A percentile compares a stretch with the other conserved stretches of the same genome.
Conservation (phyloP, 495 filamentous ascomycete species). For the Penicillium coprophilum region DNA sequence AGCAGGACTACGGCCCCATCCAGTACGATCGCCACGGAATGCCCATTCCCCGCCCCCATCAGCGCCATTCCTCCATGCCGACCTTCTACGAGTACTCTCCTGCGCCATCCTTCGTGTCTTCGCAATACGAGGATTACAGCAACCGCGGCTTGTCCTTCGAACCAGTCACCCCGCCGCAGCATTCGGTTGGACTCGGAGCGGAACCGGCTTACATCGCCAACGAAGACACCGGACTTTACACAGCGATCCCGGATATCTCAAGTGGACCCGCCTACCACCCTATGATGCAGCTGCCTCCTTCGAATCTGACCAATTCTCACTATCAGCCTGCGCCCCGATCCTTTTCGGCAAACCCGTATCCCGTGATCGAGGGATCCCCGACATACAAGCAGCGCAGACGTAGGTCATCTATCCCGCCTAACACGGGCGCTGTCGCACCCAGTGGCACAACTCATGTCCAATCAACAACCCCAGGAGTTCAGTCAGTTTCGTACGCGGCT, state of each 20-base stretch:
- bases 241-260: constrained; percentile 82
- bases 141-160: constrained; percentile 94
- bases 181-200: constrained; percentile 68
- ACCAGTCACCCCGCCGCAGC: constrained; percentile 92
- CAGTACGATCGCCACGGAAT: constrained; percentile 93
- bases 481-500: constrained; percentile 52
- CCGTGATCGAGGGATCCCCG: constrained; percentile 94
- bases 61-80: constrained; percentile 95
- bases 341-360: constrained; percentile 83
- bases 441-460: constrained; percentile 46
- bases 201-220: constrained; percentile 98
- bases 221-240: constrained; percentile 94
- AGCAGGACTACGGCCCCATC: constrained; percentile 70
- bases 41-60: constrained; percentile 74
- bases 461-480: constrained; percentile 31
- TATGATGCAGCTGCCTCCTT: constrained; percentile 88
- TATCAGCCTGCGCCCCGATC: constrained; percentile 66
- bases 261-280: constrained; percentile 59
- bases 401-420: constrained; percentile 85
- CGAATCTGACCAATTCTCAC: constrained; percentile 74
- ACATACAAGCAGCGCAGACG: constrained; percentile 97
- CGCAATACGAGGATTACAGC: constrained; percentile 96
- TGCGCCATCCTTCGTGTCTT: constrained; percentile 94
- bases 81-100: constrained; percentile 97
- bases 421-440: constrained; percentile 62